phyloP scores from a whole-genome alignment of 371 early-diverging fungal species.

The Lichtheimia ramosa region DNA sequence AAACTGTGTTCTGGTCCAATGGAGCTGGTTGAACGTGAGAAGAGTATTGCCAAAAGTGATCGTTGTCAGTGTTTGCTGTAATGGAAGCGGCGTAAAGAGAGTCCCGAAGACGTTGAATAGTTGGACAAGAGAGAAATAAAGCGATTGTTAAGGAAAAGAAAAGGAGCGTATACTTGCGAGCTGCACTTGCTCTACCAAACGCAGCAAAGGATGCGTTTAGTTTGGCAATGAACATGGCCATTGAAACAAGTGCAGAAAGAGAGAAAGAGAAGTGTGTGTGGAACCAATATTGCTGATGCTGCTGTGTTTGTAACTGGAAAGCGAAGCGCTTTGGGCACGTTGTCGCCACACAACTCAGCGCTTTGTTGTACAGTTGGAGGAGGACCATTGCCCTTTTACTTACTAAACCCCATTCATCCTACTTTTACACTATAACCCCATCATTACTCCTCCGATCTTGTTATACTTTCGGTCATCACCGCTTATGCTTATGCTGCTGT shows the following conservation, averaged over 20 bases:
- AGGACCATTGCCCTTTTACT: too few species aligned
- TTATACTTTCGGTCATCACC: too few species aligned
- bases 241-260: constrained; percentile 19
- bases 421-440: too few species aligned
- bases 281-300: neutral
- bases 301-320: neutral
- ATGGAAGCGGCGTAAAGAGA: constrained; percentile 14
- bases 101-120: constrained; percentile 8
- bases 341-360: neutral
- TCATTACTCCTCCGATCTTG: too few species aligned
- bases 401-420: too few species aligned
- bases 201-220: constrained; percentile 11
- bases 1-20: constrained; percentile 9
- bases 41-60: constrained; percentile 38
- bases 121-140: constrained; percentile 5
- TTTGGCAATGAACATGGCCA: constrained; percentile 18
- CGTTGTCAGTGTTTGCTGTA: constrained; percentile 21
- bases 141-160: constrained; percentile 12
- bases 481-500: too few species aligned
- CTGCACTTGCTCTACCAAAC: constrained; percentile 8
- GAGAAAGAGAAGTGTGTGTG: neutral
- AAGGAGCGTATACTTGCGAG: constrained; percentile 2
- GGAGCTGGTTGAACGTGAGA: constrained; percentile 29
- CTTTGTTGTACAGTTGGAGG: too few species aligned
- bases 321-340: neutral